Base-by-base conservation (phyloP, 2,329 filamentous ascomycete species). In the Fusarium globosum region DNA sequence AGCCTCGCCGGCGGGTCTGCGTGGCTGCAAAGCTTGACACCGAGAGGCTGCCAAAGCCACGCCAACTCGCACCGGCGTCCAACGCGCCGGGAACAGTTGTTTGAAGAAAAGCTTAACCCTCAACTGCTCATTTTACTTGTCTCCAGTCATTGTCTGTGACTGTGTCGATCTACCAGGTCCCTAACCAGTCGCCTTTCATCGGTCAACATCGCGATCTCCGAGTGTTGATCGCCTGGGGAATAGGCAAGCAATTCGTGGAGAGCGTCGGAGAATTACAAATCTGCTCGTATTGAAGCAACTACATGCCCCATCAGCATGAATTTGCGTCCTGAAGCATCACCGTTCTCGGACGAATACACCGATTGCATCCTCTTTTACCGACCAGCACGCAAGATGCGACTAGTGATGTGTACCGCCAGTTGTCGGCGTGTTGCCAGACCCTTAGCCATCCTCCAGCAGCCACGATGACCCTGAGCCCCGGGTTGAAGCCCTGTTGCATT, bases 401-500 rank as follows among this genome's bases (percentile, higher is more conserved):
- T 45, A 53, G 49, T 49, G 52, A 51, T 72, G 69, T 61, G 51
- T 62, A 72, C 60, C 57, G 26, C 56, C 55, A 71, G 42, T 51
- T 65, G 57, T 73, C 53, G 59, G 66, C 38, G 52, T 46, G 49
- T 55, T 48, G 48, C 58, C 49, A 72, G 63, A 43, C 57, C 49
- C 57, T 49, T 63, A 64, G 45, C 72, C 70, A 68, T 75, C 61
- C 58, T 58, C 56, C 61, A 67, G 39, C 66, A 64, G 68, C 68
- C 75, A 74, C 69, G 73, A 76, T 57, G 53, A 60, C 63, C 71
- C 73, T 64, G 65, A 51, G 43, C 58, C 69, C 69, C 71, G 64
- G 65, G 72, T 69, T 69, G 58, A 71, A 68, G 60, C 70, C 72
- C 64, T 77, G 71, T 58, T 65, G 75, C 73, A 77, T 77, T 77